These are phyloP conservation scores for Cinchona pubescens DNA, from an alignment of 257 asterid genomes.

Conservation along the genomic window DNA sequence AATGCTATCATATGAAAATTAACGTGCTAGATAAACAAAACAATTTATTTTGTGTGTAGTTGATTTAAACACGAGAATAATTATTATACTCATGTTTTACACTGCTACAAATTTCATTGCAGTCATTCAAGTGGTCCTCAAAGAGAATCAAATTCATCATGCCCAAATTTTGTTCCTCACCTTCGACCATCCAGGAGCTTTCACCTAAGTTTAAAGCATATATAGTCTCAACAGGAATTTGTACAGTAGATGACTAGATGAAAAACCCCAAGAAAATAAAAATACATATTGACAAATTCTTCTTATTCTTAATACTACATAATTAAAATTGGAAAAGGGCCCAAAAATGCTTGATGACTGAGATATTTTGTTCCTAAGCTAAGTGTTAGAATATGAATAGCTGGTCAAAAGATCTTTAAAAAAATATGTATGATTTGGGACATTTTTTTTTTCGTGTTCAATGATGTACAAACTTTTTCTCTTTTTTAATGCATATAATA, in stretches of 20 bases:
- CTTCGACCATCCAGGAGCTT: neutral
- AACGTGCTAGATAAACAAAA: neutral
- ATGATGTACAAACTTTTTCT: neutral
- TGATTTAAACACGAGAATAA: neutral
- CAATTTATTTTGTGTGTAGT: neutral
- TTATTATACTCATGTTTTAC: neutral
- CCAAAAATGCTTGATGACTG: neutral
- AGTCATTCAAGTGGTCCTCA: neutral
- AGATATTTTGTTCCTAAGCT: constrained; percentile 5
- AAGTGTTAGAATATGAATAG: constrained; percentile 30
- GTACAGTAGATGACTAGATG: neutral
- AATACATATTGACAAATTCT: neutral
- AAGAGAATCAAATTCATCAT: neutral
- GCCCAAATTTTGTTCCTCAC: neutral
- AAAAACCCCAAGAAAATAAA: neutral
- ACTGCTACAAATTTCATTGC: neutral
- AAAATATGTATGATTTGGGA: constrained; percentile 16
- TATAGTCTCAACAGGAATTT: neutral
- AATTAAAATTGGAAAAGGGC: neutral
- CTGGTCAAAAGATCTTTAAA: constrained; percentile 17
- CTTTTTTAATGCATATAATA: neutral
- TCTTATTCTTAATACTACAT: neutral
- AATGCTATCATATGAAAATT: too few species aligned
- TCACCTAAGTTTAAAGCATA: neutral
- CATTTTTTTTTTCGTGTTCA: constrained; percentile 11